Conservation (phyloP, 179 eudicot species). For the Patellifolia procumbens region DNA sequence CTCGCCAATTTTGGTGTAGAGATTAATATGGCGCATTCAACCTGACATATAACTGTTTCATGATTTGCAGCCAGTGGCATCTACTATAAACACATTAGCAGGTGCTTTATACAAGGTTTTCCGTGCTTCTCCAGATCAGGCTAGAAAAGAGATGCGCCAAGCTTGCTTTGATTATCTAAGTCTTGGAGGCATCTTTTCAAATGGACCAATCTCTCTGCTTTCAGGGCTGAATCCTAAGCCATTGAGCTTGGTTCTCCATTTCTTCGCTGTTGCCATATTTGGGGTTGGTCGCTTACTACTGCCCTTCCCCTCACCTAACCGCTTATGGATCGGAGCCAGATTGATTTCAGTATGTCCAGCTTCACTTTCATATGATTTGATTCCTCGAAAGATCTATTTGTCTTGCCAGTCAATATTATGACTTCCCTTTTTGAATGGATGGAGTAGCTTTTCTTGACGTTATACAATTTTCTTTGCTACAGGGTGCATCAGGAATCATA, state of each 20-base stretch:
- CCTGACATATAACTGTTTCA: background rate
- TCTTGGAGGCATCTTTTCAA: slow-evolving; percentile 49
- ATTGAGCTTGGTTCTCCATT: slow-evolving; percentile 48
- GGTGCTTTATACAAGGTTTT: slow-evolving; percentile 52
- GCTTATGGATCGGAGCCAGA: slow-evolving; percentile 44
- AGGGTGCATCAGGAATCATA: slow-evolving; percentile 82
- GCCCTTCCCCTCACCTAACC: slow-evolving; percentile 45
- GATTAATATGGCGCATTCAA: background rate
- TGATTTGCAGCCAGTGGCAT: slow-evolving; percentile 47
- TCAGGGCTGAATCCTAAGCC: slow-evolving; percentile 49
- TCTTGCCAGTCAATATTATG: no score
- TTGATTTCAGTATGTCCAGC: slow-evolving; percentile 30
- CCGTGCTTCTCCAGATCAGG: slow-evolving; percentile 49
- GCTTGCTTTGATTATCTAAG: slow-evolving; percentile 54
- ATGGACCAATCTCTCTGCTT: slow-evolving; percentile 44
- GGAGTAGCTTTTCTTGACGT: background rate
- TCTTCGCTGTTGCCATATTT: slow-evolving; percentile 50
- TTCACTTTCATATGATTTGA: background rate
- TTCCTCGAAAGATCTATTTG: no score
- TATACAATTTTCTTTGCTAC: slow-evolving; percentile 12
- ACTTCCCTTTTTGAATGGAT: background rate
- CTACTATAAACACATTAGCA: slow-evolving; percentile 50
- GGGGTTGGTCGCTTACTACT: slow-evolving; percentile 45
- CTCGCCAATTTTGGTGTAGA: background rate
- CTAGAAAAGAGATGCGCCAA: slow-evolving; percentile 48